Percentiles rank a stretch among this genome's conserved stretches.
Evolutionary conservation across 257 asterid species (phyloP).

Genomic region (Mentha longifolia): DNA sequence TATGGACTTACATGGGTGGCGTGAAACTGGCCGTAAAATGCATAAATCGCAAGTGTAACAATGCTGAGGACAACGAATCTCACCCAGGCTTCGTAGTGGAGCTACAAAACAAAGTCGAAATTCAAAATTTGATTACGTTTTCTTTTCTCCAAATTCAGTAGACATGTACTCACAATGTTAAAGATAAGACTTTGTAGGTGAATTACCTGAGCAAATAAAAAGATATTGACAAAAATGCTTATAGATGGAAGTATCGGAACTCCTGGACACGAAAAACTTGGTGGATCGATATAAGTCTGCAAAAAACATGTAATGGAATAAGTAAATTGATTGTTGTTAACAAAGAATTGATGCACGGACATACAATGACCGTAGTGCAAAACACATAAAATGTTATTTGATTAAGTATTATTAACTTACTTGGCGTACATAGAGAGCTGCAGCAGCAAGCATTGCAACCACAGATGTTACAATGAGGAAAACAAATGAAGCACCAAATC

Average conservation of each 20-base stretch:
- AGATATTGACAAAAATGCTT: slow-evolving; percentile 82
- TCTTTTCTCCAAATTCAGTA: too few species aligned
- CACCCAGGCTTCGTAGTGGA: slow-evolving; percentile 94
- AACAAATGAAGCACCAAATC: slow-evolving; percentile 64
- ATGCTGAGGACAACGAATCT: slow-evolving; percentile 80
- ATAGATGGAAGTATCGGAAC: slow-evolving; percentile 80
- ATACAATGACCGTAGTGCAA: too few species aligned
- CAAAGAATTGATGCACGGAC: slow-evolving; percentile 6
- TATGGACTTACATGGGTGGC: slow-evolving; percentile 80
- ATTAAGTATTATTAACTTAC: slow-evolving; percentile 47
- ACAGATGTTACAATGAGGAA: slow-evolving; percentile 58
- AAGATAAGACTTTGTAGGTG: slow-evolving; percentile 15
- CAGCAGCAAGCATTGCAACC: slow-evolving; percentile 57
- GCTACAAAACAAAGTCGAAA: slow-evolving; percentile 52
- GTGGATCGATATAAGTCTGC: slow-evolving; percentile 63
- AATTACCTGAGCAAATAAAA: slow-evolving; percentile 90
- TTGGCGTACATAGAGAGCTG: slow-evolving; percentile 71
- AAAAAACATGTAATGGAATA: slow-evolving; percentile 20
- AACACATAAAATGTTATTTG: too few species aligned
- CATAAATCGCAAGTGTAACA: slow-evolving; percentile 66
- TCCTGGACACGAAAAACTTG: slow-evolving; percentile 95
- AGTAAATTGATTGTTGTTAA: slow-evolving; percentile 13
- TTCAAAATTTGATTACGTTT: background rate
- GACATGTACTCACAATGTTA: slow-evolving; percentile 12
- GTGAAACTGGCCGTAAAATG: slow-evolving; percentile 86